Evolutionary conservation across 2,329 filamentous ascomycete species (phyloP).

Genomic region (Claviceps sp.): DNA sequence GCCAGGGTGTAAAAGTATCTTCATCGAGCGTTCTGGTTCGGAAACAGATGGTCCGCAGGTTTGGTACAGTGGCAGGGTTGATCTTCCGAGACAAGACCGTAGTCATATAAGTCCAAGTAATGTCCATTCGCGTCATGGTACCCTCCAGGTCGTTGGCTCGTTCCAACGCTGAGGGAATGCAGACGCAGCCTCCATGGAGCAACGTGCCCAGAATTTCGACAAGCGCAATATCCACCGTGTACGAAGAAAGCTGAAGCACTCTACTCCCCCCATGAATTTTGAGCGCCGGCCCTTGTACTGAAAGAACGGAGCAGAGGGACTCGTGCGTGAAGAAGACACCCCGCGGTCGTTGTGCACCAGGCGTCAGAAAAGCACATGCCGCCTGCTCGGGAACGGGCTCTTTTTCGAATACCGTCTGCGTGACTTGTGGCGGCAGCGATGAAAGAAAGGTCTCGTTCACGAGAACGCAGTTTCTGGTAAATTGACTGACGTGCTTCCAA

Average conservation of each 20-base stretch:
- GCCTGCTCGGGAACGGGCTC: slow-evolving; percentile 29
- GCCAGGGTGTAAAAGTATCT: slow-evolving; percentile 34
- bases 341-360: slow-evolving; percentile 35
- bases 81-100: slow-evolving; percentile 41
- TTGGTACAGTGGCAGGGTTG: slow-evolving; percentile 22
- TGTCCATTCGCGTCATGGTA: slow-evolving; percentile 35
- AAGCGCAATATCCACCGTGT: slow-evolving; percentile 39
- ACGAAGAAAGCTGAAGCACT: slow-evolving; percentile 41
- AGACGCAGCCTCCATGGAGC: slow-evolving; percentile 44
- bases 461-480: slow-evolving; percentile 27
- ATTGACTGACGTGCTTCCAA: slow-evolving; percentile 24
- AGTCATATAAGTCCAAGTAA: slow-evolving; percentile 42
- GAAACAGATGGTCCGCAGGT: slow-evolving; percentile 29
- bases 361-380: slow-evolving; percentile 50
- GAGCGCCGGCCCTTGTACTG: slow-evolving; percentile 36
- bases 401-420: slow-evolving; percentile 13
- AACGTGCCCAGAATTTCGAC: slow-evolving; percentile 39
- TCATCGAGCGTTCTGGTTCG: slow-evolving; percentile 35
- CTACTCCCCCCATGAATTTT: slow-evolving; percentile 37
- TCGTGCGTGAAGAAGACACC: slow-evolving; percentile 50
- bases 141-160: slow-evolving; percentile 35
- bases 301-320: slow-evolving; percentile 40
- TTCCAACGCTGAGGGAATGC: slow-evolving; percentile 39
- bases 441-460: slow-evolving; percentile 29
- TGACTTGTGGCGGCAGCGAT: slow-evolving; percentile 19